Base-by-base conservation (phyloP, 805 yeast species). In the Saccharomycopsis selenospora region DNA sequence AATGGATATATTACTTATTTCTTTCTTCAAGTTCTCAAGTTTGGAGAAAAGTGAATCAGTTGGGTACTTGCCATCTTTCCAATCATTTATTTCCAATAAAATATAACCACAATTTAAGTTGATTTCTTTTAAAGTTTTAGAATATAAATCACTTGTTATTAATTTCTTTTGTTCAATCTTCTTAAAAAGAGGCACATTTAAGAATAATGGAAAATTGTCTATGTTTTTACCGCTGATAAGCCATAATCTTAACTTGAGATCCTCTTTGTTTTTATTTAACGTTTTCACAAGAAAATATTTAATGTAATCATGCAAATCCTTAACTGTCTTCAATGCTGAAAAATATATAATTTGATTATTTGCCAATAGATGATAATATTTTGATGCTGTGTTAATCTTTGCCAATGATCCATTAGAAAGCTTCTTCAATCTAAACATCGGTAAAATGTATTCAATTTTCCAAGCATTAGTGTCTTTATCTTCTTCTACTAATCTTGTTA, bases 191-290 rank as follows among this genome's bases (percentile, higher is more conserved):
- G 47, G 42, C 26, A 49, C 27, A 22, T 49, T 49, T 11, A 49
- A 23, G 18, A 49, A 23, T n/a, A 49, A 29, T 5, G 49, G 52
- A 3, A 30, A 13, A 28, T 23, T 40, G 3, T 33, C 43, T 4
- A 46, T 11, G 17, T 24, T 42, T 18, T 26, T n/a, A 24, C 46
- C 52, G n/a, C 26, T 23, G n/a, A 49, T 23, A 29, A 17, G 20
- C 52, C 52, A 49, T 4, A 49, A 23, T n/a, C 52, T 17, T 3
- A 49, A 22, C 26, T 41, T 41, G 11, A 49, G 18, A 7, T 43
- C 25, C 4, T 26, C 26, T 4, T 23, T 40, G 6, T 20, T 30
- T 17, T 36, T 44, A 14, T 10, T 13, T 23, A 17, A 46, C 13
- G 29, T 49, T 38, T 18, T 36, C 27, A 5, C 13, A 11, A 50